Base-by-base conservation (phyloP, 768 basidiomycete species). In the Pisolithus orientalis region DNA sequence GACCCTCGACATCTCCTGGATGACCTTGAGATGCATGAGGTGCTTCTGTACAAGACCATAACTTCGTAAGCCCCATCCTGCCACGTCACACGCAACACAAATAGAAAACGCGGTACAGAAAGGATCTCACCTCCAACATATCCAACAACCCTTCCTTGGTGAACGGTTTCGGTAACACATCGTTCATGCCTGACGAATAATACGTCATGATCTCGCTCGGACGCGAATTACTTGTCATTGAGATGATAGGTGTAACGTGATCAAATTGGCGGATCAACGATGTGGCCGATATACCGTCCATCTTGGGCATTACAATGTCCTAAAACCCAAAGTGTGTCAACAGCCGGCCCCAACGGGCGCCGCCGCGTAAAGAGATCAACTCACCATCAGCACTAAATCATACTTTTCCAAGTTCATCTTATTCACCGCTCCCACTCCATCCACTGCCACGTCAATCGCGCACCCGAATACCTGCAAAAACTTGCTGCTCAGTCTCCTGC, bases 371-470 rank as follows among this genome's bases (percentile, higher is more conserved):
- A 42, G 38, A 50, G 13, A 1, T n/a, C 47, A 14, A 75, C 83
- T 40, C 58, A 90, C 90, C 94, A 97, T 97, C 53, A 98, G 66
- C 55, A 96, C 93, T 63, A 98, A 68, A 69, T 98, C 95, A 66
- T 96, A 97, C 74, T 94, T 93, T 61, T 90, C 90, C 65, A 89
- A 65, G 70, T 95, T 94, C 92, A 97, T 96, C 79, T 92, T 95
- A 60, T 87, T 86, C 50, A 98, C 93, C 0, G 95, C 95, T 1
- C 82, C 83, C 5, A 91, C 80, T 0, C 94, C 95, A 65, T 97
- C 93, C 37, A 94, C 90, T 2, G 94, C 95, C 39, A 95, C 87
- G 60, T 97, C 95, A 51, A 87, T 93, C 60, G 85, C 84, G 68
- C 94, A 96, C 37, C 95, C 95, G 69, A 94, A 94, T 42, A 96